phyloP scores from a whole-genome alignment of 2,329 filamentous ascomycete species.

The Hypoxylon sp. region DNA sequence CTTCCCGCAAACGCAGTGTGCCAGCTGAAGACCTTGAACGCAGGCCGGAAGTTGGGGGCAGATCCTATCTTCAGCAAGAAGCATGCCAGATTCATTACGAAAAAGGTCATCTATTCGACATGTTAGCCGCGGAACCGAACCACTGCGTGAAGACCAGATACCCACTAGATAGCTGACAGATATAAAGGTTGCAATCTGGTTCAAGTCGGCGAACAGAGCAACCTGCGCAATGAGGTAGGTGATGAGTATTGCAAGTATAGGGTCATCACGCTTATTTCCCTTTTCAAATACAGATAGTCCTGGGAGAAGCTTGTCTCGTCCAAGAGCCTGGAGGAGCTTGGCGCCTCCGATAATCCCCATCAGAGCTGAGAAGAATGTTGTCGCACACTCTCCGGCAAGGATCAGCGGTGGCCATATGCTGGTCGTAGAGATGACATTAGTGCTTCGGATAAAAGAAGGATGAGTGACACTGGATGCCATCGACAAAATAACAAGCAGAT shows the following conservation, averaged over 20 bases:
- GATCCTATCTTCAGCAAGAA: conserved; percentile 87
- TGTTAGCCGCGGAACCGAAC: conserved; percentile 6
- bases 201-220: conserved; percentile 82
- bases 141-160: not conserved
- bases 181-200: conserved; percentile 87
- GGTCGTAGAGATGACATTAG: conserved; percentile 83
- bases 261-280: conserved; percentile 75
- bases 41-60: conserved; percentile 86
- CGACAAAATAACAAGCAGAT: conserved; percentile 78
- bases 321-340: conserved; percentile 84
- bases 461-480: conserved; percentile 80
- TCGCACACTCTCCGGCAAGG: conserved; percentile 82
- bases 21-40: conserved; percentile 90
- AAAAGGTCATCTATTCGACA: conserved; percentile 76
- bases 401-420: conserved; percentile 78
- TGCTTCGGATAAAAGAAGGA: conserved; percentile 74
- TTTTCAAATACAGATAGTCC: conserved; percentile 77
- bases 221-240: conserved; percentile 80
- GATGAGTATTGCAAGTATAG: conserved; percentile 76
- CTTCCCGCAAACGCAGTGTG: conserved; percentile 79
- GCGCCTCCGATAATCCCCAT: conserved; percentile 89
- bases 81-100: conserved; percentile 87
- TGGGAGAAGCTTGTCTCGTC: conserved; percentile 79
- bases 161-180: conserved; percentile 84
- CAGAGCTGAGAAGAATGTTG: conserved; percentile 82